Evolutionary conservation across 805 yeast genomes (phyloP), one percentile per base, ranked within the genome.

Genomic region (Maudiozyma bulderi): DNA sequence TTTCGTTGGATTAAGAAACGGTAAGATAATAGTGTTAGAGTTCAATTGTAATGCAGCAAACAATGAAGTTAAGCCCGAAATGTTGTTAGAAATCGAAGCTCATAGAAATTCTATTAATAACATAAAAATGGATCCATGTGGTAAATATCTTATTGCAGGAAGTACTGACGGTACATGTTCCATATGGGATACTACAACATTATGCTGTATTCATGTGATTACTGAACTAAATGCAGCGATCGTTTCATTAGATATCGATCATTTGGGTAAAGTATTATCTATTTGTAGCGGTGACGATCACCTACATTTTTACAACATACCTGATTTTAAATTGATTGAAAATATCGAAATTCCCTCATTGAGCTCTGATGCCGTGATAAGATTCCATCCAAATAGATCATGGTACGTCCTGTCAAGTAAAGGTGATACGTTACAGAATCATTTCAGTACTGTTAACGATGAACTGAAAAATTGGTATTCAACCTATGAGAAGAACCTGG

Each of bases 41-140:
- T 51, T 48, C 1, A 11, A 9, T 7, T 14, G 7, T 8, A 10
- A 15, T 14, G 35, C 15, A 31, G 53, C 14, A 32, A 26, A 11
- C 7, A 29, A 42, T 3, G 49, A 49, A 3, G 20, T 62, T 1
- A 43, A 37, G 2, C 42, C 47, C 7, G 15, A 15, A 2, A 8
- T 47, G 0, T 14, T 55, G 2, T 48, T 56, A 20, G 56, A 59
- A 5, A 53, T 70, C n/a, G 52, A 60, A 11, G 76, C 76, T 0
- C 86, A 81, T 55, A 67, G 77, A 40, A 73, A 82, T 1, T 65
- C 80, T 1, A 72, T 77, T 3, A 72, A 76, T 3, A 57, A 74
- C 32, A 50, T 79, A 11, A 64, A 65, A 14, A 61, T 78, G 46
- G 84, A 79, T 55, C 81, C 82, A 3, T 57, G 70, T 45, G 87